These are phyloP conservation scores for Aspergillus fijiensis DNA, from an alignment of 2,329 filamentous ascomycete species.

Conservation along the genomic window DNA sequence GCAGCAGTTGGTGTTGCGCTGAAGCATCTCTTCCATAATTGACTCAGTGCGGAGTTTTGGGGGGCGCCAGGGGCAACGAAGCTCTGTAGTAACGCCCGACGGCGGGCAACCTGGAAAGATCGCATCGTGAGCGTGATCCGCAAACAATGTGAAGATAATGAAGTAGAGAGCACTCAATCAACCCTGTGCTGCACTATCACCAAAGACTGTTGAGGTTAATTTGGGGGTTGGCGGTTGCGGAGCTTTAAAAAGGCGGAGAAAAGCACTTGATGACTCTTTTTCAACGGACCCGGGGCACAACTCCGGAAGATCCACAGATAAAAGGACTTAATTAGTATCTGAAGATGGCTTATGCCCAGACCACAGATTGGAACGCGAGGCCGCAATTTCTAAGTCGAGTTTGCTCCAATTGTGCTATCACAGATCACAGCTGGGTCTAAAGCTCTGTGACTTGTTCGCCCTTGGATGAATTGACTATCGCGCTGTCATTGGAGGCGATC, in stretches of 20 bases:
- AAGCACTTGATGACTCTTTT: slow-evolving; percentile 23
- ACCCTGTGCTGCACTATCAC: neutral
- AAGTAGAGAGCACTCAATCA: neutral
- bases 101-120: slow-evolving; percentile 37
- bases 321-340: neutral
- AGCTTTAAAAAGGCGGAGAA: slow-evolving; percentile 15
- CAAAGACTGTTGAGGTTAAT: neutral
- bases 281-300: slow-evolving; percentile 27
- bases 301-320: slow-evolving; percentile 24
- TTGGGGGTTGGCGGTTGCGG: slow-evolving; percentile 7
- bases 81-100: slow-evolving; percentile 26
- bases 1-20: slow-evolving; percentile 38
- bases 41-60: slow-evolving; percentile 27
- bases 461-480: neutral
- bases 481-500: neutral
- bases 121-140: slow-evolving; percentile 26
- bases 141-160: neutral
- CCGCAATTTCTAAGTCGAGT: neutral
- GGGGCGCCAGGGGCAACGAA: slow-evolving; percentile 24
- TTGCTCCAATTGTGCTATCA: neutral
- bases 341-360: neutral
- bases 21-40: slow-evolving; percentile 52
- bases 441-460: neutral
- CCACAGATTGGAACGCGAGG: neutral
- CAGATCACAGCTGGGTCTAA: neutral